Percentiles rank a stretch among this genome's conserved stretches.
phyloP scores from a whole-genome alignment of 2,329 filamentous ascomycete genomes.

The Pestalotiopsis sp. region DNA sequence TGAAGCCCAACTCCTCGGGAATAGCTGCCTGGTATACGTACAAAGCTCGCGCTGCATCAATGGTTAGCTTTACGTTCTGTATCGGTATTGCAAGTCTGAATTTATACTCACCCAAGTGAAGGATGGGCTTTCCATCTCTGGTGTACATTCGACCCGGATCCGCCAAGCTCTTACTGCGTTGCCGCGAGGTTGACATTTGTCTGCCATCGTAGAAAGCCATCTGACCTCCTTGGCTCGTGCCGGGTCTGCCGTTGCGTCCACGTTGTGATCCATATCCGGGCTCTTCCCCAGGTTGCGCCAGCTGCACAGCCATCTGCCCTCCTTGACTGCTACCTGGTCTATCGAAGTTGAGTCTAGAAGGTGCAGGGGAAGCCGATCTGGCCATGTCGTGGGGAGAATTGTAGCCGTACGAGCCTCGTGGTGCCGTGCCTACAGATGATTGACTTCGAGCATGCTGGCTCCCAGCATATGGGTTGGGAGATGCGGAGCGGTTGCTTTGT shows the following conservation, averaged over 20 bases:
- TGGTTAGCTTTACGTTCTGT: conserved; percentile 24
- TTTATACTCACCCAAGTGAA: conserved; percentile 86
- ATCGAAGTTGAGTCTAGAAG: conserved; percentile 47
- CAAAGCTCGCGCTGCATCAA: conserved; percentile 76
- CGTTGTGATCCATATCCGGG: conserved; percentile 56
- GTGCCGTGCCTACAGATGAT: conserved; percentile 41
- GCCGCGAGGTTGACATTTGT: conserved; percentile 46
- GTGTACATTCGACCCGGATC: conserved; percentile 82
- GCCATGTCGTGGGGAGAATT: conserved; percentile 53
- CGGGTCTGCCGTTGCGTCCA: conserved; percentile 50
- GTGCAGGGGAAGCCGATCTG: conserved; percentile 50
- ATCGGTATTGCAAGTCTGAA: neutral
- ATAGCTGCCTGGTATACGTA: conserved; percentile 96
- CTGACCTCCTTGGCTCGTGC: conserved; percentile 49
- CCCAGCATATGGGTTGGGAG: conserved; percentile 65
- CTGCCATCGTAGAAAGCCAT: conserved; percentile 61
- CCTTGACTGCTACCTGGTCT: conserved; percentile 55
- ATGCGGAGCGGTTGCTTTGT: conserved; percentile 51
- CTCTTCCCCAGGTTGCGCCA: conserved; percentile 61
- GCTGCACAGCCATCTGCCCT: conserved; percentile 69
- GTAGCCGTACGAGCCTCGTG: conserved; percentile 52
- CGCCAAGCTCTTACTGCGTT: conserved; percentile 83
- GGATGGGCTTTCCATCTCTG: conserved; percentile 80
- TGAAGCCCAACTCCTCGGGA: conserved; percentile 89
- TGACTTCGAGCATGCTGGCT: conserved; percentile 32